phyloP scores from a whole-genome alignment of 306 rosid genomes.

The Malus fusca region DNA sequence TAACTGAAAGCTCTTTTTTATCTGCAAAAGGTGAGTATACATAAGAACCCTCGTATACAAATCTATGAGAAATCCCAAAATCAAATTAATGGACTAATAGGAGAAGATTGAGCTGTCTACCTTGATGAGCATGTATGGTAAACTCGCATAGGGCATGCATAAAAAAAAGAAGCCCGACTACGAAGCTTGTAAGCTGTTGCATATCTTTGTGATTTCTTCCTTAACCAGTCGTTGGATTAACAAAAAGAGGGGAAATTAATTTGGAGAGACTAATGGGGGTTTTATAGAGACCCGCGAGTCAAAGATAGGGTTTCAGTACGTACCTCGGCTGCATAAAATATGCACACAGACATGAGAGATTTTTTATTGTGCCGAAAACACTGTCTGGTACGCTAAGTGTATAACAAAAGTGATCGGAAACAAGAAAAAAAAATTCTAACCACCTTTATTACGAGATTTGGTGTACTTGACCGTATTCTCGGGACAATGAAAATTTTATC shows the following conservation, averaged over 20 bases:
- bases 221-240: background rate
- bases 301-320: constrained; percentile 52
- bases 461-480: no score
- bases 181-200: constrained; percentile 26
- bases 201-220: constrained; percentile 12
- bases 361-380: no score
- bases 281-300: constrained; percentile 49
- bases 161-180: constrained; percentile 33
- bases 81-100: background rate
- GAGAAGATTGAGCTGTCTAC: constrained; percentile 12
- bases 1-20: background rate
- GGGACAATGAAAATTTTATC: background rate
- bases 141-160: constrained; percentile 30
- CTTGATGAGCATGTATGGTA: constrained; percentile 23
- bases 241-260: constrained; percentile 32
- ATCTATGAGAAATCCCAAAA: background rate
- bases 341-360: no score
- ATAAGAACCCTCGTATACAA: background rate
- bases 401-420: no score
- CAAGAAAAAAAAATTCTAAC: no score
- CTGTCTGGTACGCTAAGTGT: fast-evolving
- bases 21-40: background rate
- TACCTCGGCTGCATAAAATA: background rate
- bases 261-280: constrained; percentile 20
- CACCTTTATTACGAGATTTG: no score